Percentiles rank a stretch among this genome's conserved stretches.
Conservation (phyloP, 208 protist species). For the Leishmania guyanensis region DNA sequence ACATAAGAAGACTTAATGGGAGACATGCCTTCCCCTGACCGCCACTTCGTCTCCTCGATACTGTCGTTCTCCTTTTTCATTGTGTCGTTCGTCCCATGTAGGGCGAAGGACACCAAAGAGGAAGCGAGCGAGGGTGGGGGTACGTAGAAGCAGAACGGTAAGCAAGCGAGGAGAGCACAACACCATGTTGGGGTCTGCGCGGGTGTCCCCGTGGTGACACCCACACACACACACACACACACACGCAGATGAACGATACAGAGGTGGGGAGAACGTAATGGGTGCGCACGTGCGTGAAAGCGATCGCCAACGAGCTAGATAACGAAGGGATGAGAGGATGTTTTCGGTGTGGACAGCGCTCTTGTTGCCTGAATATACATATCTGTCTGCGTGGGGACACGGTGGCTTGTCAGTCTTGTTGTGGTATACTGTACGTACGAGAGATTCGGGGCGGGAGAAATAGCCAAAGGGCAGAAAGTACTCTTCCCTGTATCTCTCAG, state of each 20-base stretch:
- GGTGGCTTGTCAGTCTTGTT: too few species aligned
- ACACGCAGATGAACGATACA: background rate
- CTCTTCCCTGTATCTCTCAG: too few species aligned
- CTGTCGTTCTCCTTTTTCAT: background rate
- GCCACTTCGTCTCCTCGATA: background rate
- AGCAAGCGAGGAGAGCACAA: background rate
- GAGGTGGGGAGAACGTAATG: too few species aligned
- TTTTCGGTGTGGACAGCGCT: background rate
- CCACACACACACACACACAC: background rate
- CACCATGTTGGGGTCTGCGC: background rate
- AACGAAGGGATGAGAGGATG: background rate
- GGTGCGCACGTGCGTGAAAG: background rate
- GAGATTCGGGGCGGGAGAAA: too few species aligned
- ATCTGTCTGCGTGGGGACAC: too few species aligned
- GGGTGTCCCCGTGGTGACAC: background rate
- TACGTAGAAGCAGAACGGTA: background rate
- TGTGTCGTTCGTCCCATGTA: too few species aligned
- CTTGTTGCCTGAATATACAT: background rate
- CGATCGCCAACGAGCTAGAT: background rate
- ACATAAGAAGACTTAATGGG: constrained; percentile 24
- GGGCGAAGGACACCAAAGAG: background rate
- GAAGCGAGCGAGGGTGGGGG: background rate
- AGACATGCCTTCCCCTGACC: background rate
- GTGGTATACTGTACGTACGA: too few species aligned
- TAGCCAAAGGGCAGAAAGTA: too few species aligned